Conservation (phyloP, 2,329 filamentous ascomycete species). For the Alternaria alternata region DNA sequence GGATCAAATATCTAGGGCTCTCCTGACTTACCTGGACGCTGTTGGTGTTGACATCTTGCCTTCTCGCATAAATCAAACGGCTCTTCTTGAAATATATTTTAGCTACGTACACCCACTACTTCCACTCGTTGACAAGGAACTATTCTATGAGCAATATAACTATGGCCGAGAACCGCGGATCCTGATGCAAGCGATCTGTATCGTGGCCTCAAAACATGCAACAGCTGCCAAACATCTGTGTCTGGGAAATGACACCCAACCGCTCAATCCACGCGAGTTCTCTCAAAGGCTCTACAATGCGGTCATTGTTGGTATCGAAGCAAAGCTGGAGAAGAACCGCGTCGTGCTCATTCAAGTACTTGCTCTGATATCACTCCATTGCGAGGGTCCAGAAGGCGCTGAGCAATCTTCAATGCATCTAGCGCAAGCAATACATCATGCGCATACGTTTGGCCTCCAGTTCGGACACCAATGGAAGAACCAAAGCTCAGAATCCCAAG, state of each 20-base stretch:
- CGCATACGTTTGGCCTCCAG: slow-evolving; percentile 59
- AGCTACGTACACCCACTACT: slow-evolving; percentile 57
- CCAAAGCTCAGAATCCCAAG: slow-evolving; percentile 48
- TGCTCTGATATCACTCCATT: slow-evolving; percentile 57
- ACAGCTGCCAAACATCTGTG: slow-evolving; percentile 52
- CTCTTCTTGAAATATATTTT: slow-evolving; percentile 57
- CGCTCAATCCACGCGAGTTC: slow-evolving; percentile 54
- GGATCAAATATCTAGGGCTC: slow-evolving; percentile 43
- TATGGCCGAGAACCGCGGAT: slow-evolving; percentile 50
- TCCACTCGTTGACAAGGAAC: slow-evolving; percentile 55
- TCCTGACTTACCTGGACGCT: slow-evolving; percentile 49
- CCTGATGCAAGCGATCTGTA: slow-evolving; percentile 56
- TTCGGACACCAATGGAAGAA: slow-evolving; percentile 53
- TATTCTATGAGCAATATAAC: slow-evolving; percentile 51
- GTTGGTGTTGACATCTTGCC: slow-evolving; percentile 47
- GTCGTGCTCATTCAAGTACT: slow-evolving; percentile 58
- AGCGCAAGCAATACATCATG: slow-evolving; percentile 59
- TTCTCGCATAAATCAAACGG: slow-evolving; percentile 46
- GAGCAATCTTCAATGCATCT: slow-evolving; percentile 58
- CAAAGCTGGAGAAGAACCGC: slow-evolving; percentile 55
- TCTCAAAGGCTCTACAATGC: slow-evolving; percentile 55
- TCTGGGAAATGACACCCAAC: slow-evolving; percentile 46
- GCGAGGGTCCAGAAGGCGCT: slow-evolving; percentile 57
- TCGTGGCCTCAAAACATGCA: slow-evolving; percentile 59
- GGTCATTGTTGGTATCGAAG: slow-evolving; percentile 52